A percentile compares a stretch with the other conserved stretches of the same genome.
Evolutionary conservation across 2,329 filamentous ascomycete species (phyloP).

Genomic region (Sporothrix inflata): DNA sequence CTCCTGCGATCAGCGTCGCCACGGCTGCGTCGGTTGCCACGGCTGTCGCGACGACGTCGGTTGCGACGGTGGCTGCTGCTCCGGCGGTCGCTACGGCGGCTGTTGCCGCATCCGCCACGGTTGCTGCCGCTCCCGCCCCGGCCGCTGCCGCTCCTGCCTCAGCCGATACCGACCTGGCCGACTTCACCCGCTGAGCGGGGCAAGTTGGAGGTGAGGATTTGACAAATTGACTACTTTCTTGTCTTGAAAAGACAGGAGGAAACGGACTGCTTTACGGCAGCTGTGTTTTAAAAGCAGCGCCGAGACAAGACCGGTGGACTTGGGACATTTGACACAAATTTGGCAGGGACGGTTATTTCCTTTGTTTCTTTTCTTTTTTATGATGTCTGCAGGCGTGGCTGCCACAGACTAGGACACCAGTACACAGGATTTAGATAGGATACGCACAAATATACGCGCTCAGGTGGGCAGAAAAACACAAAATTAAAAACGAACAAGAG

Average conservation of each 20-base stretch:
- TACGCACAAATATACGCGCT: constrained; percentile 18
- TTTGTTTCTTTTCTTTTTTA: not conserved
- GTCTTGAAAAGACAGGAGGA: not conserved
- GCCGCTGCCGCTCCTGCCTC: constrained; percentile 18
- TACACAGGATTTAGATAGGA: constrained; percentile 11
- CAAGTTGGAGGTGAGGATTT: not conserved
- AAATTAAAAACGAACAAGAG: not conserved
- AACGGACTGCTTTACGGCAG: not conserved
- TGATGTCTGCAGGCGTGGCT: not conserved
- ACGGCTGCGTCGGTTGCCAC: constrained; percentile 11
- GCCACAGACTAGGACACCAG: not conserved
- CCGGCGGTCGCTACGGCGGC: not conserved
- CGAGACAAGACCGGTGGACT: not conserved
- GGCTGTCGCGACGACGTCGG: constrained; percentile 23
- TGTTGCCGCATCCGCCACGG: constrained; percentile 11
- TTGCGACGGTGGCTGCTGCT: constrained; percentile 21
- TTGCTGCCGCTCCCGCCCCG: constrained; percentile 29
- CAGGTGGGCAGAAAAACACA: not conserved
- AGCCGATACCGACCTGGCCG: constrained; percentile 32
- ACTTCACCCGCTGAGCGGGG: constrained; percentile 36
- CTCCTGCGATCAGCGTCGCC: constrained; percentile 27
- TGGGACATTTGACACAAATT: constrained; percentile 4
- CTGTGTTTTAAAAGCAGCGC: not conserved
- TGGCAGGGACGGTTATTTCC: not conserved
- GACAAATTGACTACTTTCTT: not conserved